Evolutionary conservation across 345 rosid genomes (phyloP), one percentile per base, ranked within the genome.

Genomic region (Brassica cretica): DNA sequence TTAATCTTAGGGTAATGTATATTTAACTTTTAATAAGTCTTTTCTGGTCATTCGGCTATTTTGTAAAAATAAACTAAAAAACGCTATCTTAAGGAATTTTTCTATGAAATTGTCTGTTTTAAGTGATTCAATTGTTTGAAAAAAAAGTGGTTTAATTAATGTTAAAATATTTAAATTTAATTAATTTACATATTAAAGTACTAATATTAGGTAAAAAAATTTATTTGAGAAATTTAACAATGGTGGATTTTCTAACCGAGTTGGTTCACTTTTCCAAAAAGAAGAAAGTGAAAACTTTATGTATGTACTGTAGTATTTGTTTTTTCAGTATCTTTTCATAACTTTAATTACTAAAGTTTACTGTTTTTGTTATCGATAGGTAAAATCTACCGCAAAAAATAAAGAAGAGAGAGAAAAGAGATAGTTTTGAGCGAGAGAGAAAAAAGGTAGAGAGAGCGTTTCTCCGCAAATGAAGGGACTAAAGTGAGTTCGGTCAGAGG

Each of bases 381-480:
- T 27, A 51, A 46, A 41, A 46, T 12, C 55, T 14, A 8, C 10
- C 10, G 10, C 10, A 37, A 37, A 65, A 33, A 61, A 27, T 11
- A 10, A 39, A 16, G 6, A 46, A 46, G 16, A 46, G 14, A 8
- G 6, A 5, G 8, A 68, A 25, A 51, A 25, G 46, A 0, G 6
- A 8, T 1, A n/a, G 21, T n/a, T n/a, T 7, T 6, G 24, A 68
- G 49, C 9, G 60, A 56, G 62, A 14, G 59, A 10, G 33, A 32
- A 0, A 71, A 59, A 64, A 53, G 10, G 8, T 2, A 64, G 33
- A 32, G 18, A 9, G 56, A 63, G 66, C 41, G 64, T 64, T 77
- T 71, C 80, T 70, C 74, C 74, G 82, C 78, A 73, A 68, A 68
- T 68, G 66, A 68, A 25, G 82, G 74, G 70, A 51, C 82, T 67